Evolutionary conservation across 768 basidiomycete species (phyloP).

Genomic region (Imleria badia): DNA sequence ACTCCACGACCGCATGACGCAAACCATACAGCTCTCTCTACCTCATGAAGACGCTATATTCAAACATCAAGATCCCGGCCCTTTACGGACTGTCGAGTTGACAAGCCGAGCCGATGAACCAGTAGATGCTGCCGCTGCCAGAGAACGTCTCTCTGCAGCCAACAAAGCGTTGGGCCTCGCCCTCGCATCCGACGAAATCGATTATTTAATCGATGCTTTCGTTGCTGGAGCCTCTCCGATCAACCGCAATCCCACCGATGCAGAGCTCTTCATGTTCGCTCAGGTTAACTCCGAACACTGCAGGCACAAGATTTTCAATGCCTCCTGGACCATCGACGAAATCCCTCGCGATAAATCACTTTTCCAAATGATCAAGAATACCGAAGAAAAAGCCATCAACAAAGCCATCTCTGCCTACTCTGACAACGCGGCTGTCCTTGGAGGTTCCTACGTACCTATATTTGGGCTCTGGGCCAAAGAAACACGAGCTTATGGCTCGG

Average conservation of each 20-base stretch:
- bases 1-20: conserved; percentile 97
- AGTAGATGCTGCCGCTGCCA: conserved; percentile 43
- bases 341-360: conserved; percentile 64
- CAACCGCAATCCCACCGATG: conserved; percentile 88
- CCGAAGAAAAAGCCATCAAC: conserved; percentile 69
- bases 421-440: conserved; percentile 95
- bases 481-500: conserved; percentile 51
- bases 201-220: conserved; percentile 89
- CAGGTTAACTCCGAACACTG: conserved; percentile 99
- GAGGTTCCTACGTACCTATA: conserved; percentile 65
- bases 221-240: conserved; percentile 65
- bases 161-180: conserved; percentile 90
- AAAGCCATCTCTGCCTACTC: conserved; percentile 97
- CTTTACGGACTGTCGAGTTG: conserved; percentile 73
- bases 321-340: conserved; percentile 89
- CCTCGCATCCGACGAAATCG: conserved; percentile 84
- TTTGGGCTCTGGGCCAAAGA: conserved; percentile 55
- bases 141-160: conserved; percentile 64
- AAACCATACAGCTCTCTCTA: conserved; percentile 57
- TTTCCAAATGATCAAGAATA: conserved; percentile 98
- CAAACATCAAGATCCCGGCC: conserved; percentile 57
- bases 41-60: conserved; percentile 64
- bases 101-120: conserved; percentile 23
- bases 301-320: conserved; percentile 99
- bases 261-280: conserved; percentile 99